phyloP scores from a whole-genome alignment of 2,329 filamentous ascomycete genomes.

The Ophiostoma piceae region DNA sequence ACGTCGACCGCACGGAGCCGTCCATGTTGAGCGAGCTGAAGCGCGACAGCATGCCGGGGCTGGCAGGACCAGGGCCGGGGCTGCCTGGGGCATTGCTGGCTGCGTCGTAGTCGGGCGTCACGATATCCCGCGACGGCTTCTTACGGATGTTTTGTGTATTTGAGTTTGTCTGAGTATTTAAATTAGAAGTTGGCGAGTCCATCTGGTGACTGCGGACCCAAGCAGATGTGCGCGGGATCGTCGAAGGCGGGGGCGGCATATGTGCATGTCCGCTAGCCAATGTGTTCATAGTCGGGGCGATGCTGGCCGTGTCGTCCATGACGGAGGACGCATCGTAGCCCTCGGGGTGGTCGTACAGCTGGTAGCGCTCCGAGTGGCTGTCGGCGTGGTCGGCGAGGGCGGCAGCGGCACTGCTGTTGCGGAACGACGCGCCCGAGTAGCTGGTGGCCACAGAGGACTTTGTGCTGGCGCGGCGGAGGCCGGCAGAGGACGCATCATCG shows the following conservation, averaged over 20 bases:
- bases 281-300: background rate
- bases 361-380: constrained; percentile 18
- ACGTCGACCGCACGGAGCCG: constrained; percentile 16
- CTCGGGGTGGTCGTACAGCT: constrained; percentile 21
- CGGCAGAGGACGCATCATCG: constrained; percentile 13
- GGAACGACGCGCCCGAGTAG: constrained; percentile 17
- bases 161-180: constrained; percentile 7
- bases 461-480: constrained; percentile 23
- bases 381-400: background rate
- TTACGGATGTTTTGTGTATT: background rate
- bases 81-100: constrained; percentile 1
- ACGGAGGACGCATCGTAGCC: constrained; percentile 7
- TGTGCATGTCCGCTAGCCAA: background rate
- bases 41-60: constrained; percentile 24
- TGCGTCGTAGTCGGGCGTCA: constrained; percentile 22
- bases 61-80: background rate
- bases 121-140: constrained; percentile 23
- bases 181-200: background rate
- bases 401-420: constrained; percentile 4
- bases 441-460: constrained; percentile 22
- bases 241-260: constrained; percentile 9
- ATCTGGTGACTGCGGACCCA: constrained; percentile 27
- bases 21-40: constrained; percentile 26
- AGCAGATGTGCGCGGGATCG: constrained; percentile 25
- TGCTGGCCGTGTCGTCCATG: background rate